Conservation (phyloP, 2,329 filamentous ascomycete species). For the Helotiales sp. region DNA sequence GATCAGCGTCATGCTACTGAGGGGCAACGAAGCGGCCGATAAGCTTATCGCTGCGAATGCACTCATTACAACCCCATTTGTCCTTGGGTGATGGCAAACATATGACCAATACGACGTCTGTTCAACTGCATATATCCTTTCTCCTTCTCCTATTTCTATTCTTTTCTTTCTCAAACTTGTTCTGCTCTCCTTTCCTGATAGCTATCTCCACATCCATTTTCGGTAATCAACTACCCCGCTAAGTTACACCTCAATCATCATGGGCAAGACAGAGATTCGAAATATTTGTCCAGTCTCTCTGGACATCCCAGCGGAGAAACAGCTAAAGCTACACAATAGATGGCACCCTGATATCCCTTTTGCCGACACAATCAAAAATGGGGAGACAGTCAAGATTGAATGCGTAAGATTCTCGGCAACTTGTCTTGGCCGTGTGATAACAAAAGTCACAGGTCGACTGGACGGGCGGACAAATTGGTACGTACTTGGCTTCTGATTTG, state of each 20-base stretch:
- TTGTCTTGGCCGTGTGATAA: neutral
- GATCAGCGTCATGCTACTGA: neutral
- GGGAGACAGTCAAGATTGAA: conserved; percentile 90
- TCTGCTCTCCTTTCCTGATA: neutral
- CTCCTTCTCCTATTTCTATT: neutral
- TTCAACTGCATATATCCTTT: too few relatives aligned
- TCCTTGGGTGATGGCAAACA: neutral
- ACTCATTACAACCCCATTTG: neutral
- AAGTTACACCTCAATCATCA: conserved; percentile 27
- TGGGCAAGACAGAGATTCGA: conserved; percentile 59
- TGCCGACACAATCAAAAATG: conserved; percentile 71
- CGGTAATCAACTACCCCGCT: neutral
- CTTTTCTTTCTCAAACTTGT: neutral
- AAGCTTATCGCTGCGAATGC: neutral
- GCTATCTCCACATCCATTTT: neutral
- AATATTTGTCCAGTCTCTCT: conserved; percentile 73
- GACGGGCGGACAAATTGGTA: conserved; percentile 79
- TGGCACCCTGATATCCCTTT: conserved; percentile 91
- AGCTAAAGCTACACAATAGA: conserved; percentile 75
- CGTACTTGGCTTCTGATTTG: neutral
- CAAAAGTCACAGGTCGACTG: conserved; percentile 36
- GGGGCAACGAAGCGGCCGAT: conserved; percentile 1
- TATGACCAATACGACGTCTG: conserved; percentile 1
- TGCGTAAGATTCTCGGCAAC: conserved; percentile 49
- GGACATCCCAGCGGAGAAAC: conserved; percentile 68